Evolutionary conservation across 139 green algal species (phyloP).

Genomic region (Asterochloris erici): DNA sequence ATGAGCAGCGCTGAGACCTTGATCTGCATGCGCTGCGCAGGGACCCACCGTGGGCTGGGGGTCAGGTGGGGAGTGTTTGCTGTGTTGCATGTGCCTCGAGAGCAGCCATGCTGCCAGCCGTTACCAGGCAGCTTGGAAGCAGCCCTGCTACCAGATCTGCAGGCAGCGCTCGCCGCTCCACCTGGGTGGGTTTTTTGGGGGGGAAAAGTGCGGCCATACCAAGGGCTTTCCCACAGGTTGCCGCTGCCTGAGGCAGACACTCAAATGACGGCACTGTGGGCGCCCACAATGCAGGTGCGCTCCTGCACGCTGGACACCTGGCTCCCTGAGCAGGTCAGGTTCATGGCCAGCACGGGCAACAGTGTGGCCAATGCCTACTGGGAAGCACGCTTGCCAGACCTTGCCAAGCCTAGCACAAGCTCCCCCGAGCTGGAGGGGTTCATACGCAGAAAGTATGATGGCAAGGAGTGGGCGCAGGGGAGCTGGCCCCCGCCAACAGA

Average conservation of each 20-base stretch:
- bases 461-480: conserved; percentile 18
- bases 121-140: too few relatives aligned
- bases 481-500: conserved; percentile 4
- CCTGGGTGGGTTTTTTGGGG: too few relatives aligned
- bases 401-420: conserved; percentile 10
- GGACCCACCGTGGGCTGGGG: conserved; percentile 59
- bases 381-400: conserved; percentile 30
- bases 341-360: conserved; percentile 73
- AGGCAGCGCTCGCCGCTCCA: too few relatives aligned
- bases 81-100: neutral
- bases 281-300: conserved; percentile 26
- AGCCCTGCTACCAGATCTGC: too few relatives aligned
- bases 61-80: conserved; percentile 33
- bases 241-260: conserved; percentile 1
- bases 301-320: conserved; percentile 55
- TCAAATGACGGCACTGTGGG: neutral
- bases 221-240: neutral
- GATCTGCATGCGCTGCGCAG: conserved; percentile 65
- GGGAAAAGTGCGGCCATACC: too few relatives aligned
- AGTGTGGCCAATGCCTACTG: conserved; percentile 41
- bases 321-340: conserved; percentile 48
- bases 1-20: conserved; percentile 56
- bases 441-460: conserved; percentile 41
- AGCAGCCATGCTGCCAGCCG: too few relatives aligned
- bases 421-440: conserved; percentile 44